phyloP scores from a whole-genome alignment of 2,329 filamentous ascomycete species.

The Epichloe elymi region DNA sequence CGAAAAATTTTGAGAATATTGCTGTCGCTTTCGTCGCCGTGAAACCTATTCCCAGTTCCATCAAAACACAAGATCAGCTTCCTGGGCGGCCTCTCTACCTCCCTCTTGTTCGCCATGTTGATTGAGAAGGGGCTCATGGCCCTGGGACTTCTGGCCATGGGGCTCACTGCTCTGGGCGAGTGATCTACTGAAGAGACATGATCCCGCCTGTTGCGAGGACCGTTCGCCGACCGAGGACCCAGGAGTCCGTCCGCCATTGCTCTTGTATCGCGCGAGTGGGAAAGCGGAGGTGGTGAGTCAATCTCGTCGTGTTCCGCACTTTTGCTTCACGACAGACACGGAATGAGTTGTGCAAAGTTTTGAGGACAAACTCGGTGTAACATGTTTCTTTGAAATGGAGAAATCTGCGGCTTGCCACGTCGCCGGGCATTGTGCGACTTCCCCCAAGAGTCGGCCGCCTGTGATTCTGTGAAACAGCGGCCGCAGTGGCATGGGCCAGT shows the following conservation, averaged over 20 bases:
- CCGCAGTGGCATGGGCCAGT: too few species aligned
- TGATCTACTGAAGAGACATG: background rate
- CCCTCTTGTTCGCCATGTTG: background rate
- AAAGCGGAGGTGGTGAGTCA: too few species aligned
- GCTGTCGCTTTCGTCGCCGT: constrained; percentile 48
- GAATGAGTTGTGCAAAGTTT: too few species aligned
- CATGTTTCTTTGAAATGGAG: too few species aligned
- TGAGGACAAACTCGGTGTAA: too few species aligned
- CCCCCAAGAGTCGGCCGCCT: too few species aligned
- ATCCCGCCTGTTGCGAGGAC: background rate
- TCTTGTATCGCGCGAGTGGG: background rate
- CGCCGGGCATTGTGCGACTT: too few species aligned
- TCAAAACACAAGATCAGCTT: constrained; percentile 51
- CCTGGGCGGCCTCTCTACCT: constrained; percentile 7
- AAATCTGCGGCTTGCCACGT: too few species aligned
- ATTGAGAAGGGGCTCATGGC: constrained; percentile 1
- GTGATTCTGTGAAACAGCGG: too few species aligned
- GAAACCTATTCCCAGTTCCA: constrained; percentile 51
- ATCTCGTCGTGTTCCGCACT: too few species aligned
- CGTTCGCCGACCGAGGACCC: background rate
- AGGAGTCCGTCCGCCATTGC: constrained; percentile 2
- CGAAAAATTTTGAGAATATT: constrained; percentile 60
- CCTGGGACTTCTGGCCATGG: background rate
- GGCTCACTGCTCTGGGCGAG: background rate
- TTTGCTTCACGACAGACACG: too few species aligned